Evolutionary conservation across 2,329 filamentous ascomycete genomes (phyloP), one percentile per base, ranked within the genome.

Genomic region (Chrysoporthe puriensis): DNA sequence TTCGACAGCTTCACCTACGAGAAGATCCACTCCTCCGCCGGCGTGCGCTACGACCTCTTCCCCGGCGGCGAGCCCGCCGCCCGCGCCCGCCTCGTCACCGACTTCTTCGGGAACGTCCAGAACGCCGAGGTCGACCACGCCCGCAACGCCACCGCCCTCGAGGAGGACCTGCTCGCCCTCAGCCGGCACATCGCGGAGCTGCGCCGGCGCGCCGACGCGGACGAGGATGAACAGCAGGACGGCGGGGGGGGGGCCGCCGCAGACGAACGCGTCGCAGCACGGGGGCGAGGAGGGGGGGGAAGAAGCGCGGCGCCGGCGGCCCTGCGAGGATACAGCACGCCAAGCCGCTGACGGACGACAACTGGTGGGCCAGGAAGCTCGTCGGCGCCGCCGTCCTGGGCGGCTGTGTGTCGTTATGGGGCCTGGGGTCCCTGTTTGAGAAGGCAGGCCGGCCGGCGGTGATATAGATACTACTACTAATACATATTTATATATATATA

Each of bases 101-200:
- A 99, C 77, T 99, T 99, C 80, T 98, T 99, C 71, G 96, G 96
- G 34, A 99, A 98, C 77, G 94, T 98, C 16, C 96, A 99, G 78
- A 97, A 95, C 73, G 94, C 99, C 3, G 96, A 98, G 79, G 95
- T 98, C 3, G 92, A 96, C 72, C 26, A 26, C 26, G 82, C 83
- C 57, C 84, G 86, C 67, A 86, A 85, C 69, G 80, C 82, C 64
- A 86, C 81, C 64, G 86, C 81, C 48, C 85, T 88, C 58, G 88
- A 90, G 62, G 90, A 94, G 72, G 94, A 97, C 73, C 79, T 97
- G 69, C 80, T 91, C 44, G 87, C 90, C n/a, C 85, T 97, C 60
- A 91, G 92, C 75, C 85, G 83, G 79, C 88, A 86, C 48, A 90
- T 91, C 73, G 83, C 85, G 2, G 79, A 83, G 70, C 78, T 86